Base-by-base conservation (phyloP, 345 rosid species). In the Populus euphratica region DNA sequence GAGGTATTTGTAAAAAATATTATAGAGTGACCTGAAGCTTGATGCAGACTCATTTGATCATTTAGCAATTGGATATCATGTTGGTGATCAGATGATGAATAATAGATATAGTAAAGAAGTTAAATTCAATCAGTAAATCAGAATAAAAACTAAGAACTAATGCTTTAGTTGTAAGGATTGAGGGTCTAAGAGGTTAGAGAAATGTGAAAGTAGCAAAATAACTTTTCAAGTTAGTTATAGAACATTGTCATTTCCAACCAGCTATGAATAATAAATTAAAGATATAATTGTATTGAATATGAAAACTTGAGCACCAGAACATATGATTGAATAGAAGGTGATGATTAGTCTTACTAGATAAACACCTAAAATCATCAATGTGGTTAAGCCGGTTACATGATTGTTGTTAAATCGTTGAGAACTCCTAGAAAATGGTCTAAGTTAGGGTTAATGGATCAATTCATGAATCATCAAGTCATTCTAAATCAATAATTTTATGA, bases 101-200 rank as follows among this genome's bases (percentile, higher is more conserved):
- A 35, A 27, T 47, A 49, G 79, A 81, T 70, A 65, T 69, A 41
- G 13, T 81, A 72, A 78, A 78, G 79, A 78, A 74, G 35, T 73
- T 73, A 29, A 74, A 33, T 20, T 29, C 41, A n/a, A 4, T 13
- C 1, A 43, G 76, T 69, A 9, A 7, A 54, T 68, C 50, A 20
- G 50, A 50, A 31, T 38, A 72, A 74, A 47, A 65, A 52, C 82
- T 77, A 11, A 47, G 31, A 5, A 72, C 13, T 36, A 35, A 33
- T 31, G 38, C 62, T 29, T 41, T 72, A 50, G 74, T 21, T 33
- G 23, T 79, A 39, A 78, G 76, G 65, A 54, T 82, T 18, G 72
- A 75, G 33, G 73, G 68, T 66, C 52, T 82, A 77, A 73, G 62
- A 76, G 74, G 67, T 13, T 72, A 56, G 74, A 77, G 76, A 54